Percentiles rank a stretch among this genome's conserved stretches.
phyloP scores from a whole-genome alignment of 371 early-diverging fungal genomes.

The Mortierella sp. region DNA sequence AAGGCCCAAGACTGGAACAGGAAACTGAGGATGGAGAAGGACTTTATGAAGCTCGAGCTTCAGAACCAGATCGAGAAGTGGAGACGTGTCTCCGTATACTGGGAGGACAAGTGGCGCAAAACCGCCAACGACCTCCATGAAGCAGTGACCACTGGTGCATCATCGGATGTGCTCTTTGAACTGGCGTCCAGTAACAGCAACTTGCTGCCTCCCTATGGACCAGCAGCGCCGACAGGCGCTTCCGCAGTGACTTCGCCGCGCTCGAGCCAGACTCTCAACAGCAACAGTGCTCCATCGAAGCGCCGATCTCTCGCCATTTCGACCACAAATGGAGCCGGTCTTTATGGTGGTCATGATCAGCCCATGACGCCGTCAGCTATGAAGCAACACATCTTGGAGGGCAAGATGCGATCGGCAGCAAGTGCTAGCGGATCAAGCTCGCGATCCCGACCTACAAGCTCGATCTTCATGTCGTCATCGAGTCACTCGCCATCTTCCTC shows the following conservation, averaged over 20 bases:
- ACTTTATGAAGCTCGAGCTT: constrained; percentile 53
- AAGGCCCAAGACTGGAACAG: constrained; percentile 56
- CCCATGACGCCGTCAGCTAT: constrained; percentile 47
- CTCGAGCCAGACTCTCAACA: constrained; percentile 18
- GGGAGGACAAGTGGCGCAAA: constrained; percentile 57
- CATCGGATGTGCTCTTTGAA: constrained; percentile 44
- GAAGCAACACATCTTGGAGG: constrained; percentile 49
- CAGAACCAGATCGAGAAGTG: constrained; percentile 55
- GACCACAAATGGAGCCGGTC: constrained; percentile 1
- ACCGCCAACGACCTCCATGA: constrained; percentile 53
- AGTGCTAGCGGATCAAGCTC: neutral
- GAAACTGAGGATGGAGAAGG: constrained; percentile 55
- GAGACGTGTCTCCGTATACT: constrained; percentile 48
- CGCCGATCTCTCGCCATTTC: constrained; percentile 32
- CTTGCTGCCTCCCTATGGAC: neutral
- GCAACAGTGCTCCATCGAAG: constrained; percentile 16
- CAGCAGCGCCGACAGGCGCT: neutral
- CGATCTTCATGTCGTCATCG: constrained; percentile 6
- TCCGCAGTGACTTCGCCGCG: constrained; percentile 19
- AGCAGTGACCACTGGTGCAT: constrained; percentile 47
- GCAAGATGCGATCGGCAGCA: constrained; percentile 27
- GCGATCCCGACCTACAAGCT: constrained; percentile 10
- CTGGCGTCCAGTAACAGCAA: constrained; percentile 16
- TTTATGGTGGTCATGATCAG: constrained; percentile 17
- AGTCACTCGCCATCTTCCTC: constrained; percentile 3